Percentiles rank a stretch among this genome's conserved stretches.
Conservation (phyloP, 257 asterid genomes). For the Capsicum pubescens region DNA sequence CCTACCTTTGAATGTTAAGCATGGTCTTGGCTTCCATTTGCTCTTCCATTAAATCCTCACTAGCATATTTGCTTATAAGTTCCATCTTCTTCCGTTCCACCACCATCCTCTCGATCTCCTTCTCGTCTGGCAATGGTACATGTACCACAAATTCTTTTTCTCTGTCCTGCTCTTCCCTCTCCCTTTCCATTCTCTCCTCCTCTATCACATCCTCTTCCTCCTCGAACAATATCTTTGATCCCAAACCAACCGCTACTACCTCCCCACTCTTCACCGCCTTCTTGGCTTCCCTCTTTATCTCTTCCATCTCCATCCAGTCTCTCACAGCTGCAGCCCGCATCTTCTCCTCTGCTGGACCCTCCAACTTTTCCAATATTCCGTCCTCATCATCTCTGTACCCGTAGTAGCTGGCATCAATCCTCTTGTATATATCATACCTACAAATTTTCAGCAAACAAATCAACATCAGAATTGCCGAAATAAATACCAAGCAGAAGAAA, state of each 20-base stretch:
- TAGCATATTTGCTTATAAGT: conserved; percentile 78
- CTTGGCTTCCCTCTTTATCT: conserved; percentile 87
- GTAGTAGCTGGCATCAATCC: conserved; percentile 94
- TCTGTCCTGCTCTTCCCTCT: conserved; percentile 66
- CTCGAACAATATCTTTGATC: conserved; percentile 74
- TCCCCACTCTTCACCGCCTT: conserved; percentile 91
- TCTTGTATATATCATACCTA: conserved; percentile 93
- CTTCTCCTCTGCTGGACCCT: conserved; percentile 77
- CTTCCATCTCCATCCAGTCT: conserved; percentile 82
- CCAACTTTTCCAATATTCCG: conserved; percentile 77
- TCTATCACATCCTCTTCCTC: conserved; percentile 94
- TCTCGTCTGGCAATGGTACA: conserved; percentile 92
- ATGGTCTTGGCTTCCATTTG: conserved; percentile 72
- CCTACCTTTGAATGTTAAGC: conserved; percentile 79
- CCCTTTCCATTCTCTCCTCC: conserved; percentile 82
- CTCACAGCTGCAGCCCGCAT: conserved; percentile 74
- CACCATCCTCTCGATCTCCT: conserved; percentile 85
- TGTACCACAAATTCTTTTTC: conserved; percentile 83
- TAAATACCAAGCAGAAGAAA: neutral
- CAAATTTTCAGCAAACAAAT: conserved; percentile 31
- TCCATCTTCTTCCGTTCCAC: conserved; percentile 88
- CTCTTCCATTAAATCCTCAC: conserved; percentile 75
- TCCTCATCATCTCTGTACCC: conserved; percentile 98
- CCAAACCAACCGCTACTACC: conserved; percentile 80
- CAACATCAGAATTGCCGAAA: conserved; percentile 23